Base-by-base conservation (phyloP, 140 eudicot genomes). In the Ambrosia hybrid region DNA sequence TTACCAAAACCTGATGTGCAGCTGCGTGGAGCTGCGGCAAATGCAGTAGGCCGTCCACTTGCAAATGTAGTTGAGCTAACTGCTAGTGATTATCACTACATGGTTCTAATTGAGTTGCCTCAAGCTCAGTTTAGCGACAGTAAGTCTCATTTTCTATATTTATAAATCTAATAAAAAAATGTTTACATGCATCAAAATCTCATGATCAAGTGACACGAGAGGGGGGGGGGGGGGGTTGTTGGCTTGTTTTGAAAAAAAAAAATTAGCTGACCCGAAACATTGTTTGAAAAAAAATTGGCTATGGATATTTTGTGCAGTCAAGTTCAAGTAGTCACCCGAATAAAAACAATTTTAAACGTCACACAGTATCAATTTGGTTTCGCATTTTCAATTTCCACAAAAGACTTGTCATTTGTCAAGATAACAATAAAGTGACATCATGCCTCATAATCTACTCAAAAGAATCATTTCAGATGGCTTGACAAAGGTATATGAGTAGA, bases 71-170 rank as follows among this genome's bases (percentile, higher is more conserved):
- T 49, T 7, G 74, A 78, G 57, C 9, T 78, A 10, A 1, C 3
- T 8, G 68, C 38, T 15, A 78, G 78, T 36, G 6, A 3, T 9
- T 11, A 6, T 41, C 15, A 34, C 70, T 78, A 65, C 56, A 3
- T 45, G 6, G 82, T 10, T 56, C 64, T 63, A 37, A 30, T 72
- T 14, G 57, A 78, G 14, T 4, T 78, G 74, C 82, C 82, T 12
- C 49, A 10, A 11, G 65, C 72, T 26, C 61, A 56, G 37, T 65
- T n/a, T 38, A 37, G 36, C 2, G 45, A 65, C 5, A 30, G 78
- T 78, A 72, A 78, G 82, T 78, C 33, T 1, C 62, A 3, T 14
- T 45, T 57, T 37, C 1, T 51, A 30, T 46, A 61, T 48, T 62
- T 12, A 9, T 26, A 33, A 49, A 30, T 30, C 46, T 41, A 6